phyloP scores from a whole-genome alignment of 2,329 filamentous ascomycete species.

The Fusarium devonianum region DNA sequence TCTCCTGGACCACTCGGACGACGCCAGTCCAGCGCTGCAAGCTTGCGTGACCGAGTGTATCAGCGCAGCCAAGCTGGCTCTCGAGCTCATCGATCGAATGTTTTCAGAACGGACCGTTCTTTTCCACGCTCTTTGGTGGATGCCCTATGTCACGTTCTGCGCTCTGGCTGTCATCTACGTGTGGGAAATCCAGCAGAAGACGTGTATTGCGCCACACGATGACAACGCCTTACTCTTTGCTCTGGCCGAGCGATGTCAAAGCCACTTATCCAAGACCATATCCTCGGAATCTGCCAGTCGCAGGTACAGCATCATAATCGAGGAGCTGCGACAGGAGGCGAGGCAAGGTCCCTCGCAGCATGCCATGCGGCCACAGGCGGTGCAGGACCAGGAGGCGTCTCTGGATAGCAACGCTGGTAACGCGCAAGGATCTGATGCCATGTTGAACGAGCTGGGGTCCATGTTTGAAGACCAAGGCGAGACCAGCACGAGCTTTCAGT shows the following conservation, averaged over 20 bases:
- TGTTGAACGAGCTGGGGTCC: not conserved
- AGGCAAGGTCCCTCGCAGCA: constrained; percentile 6
- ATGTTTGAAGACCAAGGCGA: constrained; percentile 1
- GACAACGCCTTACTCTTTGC: constrained; percentile 43
- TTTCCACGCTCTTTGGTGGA: constrained; percentile 61
- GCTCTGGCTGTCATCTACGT: constrained; percentile 62
- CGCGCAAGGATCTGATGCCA: not conserved
- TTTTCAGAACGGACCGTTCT: constrained; percentile 31
- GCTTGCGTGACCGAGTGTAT: constrained; percentile 51
- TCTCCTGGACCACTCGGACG: constrained; percentile 51
- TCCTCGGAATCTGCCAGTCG: constrained; percentile 53
- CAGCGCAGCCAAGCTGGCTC: constrained; percentile 42
- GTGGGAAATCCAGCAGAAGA: constrained; percentile 57
- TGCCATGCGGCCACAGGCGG: not conserved
- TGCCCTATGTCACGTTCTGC: constrained; percentile 61
- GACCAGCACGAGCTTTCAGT: not conserved
- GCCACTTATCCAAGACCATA: constrained; percentile 50
- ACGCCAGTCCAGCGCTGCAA: constrained; percentile 15
- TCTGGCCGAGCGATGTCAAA: constrained; percentile 56
- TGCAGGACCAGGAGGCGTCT: not conserved
- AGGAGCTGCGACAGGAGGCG: constrained; percentile 52
- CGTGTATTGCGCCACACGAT: constrained; percentile 4
- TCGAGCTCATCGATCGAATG: constrained; percentile 15
- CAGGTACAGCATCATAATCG: constrained; percentile 60
- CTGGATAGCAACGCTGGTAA: no score